Evolutionary conservation across 306 rosid species (phyloP).

Genomic region (Urtica urens): DNA sequence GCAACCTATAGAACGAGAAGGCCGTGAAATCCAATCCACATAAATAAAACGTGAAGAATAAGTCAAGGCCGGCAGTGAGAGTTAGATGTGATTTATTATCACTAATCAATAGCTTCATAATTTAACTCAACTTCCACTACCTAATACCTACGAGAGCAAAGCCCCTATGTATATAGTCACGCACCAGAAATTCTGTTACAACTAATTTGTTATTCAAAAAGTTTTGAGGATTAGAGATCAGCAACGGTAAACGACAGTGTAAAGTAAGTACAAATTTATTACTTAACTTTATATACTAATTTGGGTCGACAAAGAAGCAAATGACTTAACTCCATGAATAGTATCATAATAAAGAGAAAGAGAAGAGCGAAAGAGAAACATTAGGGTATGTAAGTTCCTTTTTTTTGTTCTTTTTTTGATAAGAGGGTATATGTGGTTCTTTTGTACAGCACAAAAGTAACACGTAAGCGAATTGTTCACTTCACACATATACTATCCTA

Average conservation of each 20-base stretch:
- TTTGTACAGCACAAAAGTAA: too few species aligned
- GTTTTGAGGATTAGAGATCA: slow-evolving; percentile 4
- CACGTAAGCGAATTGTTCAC: too few species aligned
- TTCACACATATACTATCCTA: too few species aligned
- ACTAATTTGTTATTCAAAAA: background rate
- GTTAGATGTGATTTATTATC: too few species aligned
- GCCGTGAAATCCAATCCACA: background rate
- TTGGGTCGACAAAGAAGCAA: slow-evolving; percentile 1
- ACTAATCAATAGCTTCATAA: background rate
- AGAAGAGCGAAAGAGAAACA: background rate
- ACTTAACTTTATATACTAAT: background rate
- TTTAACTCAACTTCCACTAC: background rate
- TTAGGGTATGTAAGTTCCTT: background rate
- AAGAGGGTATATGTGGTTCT: too few species aligned
- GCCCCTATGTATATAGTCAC: background rate
- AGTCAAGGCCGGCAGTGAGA: too few species aligned
- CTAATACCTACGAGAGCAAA: slow-evolving; percentile 4
- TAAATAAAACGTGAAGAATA: background rate
- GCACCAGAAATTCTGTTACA: slow-evolving; percentile 7
- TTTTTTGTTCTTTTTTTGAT: too few species aligned
- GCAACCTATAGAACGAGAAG: background rate
- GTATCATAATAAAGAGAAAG: background rate
- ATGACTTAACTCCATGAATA: slow-evolving; percentile 2
- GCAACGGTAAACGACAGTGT: slow-evolving; percentile 7
- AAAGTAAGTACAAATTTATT: background rate